Percentiles rank a stretch among this genome's conserved stretches.
Evolutionary conservation across 192 early-diverging fungal species (phyloP).

Genomic region (Coemansia sp.): DNA sequence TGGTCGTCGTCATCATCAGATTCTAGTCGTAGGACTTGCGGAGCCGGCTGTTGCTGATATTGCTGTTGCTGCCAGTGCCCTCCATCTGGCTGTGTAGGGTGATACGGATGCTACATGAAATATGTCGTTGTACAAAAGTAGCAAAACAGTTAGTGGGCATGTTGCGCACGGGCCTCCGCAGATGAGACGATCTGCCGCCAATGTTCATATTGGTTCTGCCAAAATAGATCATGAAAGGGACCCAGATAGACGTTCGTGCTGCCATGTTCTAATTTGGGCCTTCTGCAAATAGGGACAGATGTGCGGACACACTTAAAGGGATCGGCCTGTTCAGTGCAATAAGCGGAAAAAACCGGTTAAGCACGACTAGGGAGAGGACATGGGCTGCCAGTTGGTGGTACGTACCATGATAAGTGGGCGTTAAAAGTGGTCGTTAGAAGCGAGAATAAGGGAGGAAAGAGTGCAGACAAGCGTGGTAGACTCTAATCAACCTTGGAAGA

Average conservation of each 20-base stretch:
- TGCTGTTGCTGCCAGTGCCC: slow-evolving; percentile 14
- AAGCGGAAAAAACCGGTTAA: background rate
- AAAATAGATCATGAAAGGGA: background rate
- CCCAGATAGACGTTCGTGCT: background rate
- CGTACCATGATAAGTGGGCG: background rate
- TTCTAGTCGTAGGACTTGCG: background rate
- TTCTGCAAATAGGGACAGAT: slow-evolving; percentile 7
- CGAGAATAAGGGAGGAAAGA: slow-evolving; percentile 2
- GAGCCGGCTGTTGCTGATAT: slow-evolving; percentile 12
- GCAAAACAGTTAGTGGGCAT: background rate
- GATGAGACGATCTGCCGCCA: background rate
- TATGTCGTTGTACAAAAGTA: background rate
- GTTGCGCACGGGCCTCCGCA: background rate
- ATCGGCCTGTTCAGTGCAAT: background rate
- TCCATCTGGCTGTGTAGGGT: slow-evolving; percentile 10
- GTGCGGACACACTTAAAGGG: slow-evolving; percentile 1
- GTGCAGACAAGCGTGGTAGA: background rate
- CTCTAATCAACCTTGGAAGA: slow-evolving; percentile 2
- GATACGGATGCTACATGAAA: slow-evolving; percentile 21
- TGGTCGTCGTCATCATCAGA: slow-evolving; percentile 35
- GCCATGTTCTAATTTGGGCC: slow-evolving; percentile 4
- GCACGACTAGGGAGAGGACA: no score
- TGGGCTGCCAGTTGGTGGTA: background rate
- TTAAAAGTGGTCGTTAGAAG: background rate
- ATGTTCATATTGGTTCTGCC: background rate